A percentile compares a stretch with the other conserved stretches of the same genome.
phyloP scores from a whole-genome alignment of 2,329 filamentous ascomycete genomes.

The Aplosporella prunicola region DNA sequence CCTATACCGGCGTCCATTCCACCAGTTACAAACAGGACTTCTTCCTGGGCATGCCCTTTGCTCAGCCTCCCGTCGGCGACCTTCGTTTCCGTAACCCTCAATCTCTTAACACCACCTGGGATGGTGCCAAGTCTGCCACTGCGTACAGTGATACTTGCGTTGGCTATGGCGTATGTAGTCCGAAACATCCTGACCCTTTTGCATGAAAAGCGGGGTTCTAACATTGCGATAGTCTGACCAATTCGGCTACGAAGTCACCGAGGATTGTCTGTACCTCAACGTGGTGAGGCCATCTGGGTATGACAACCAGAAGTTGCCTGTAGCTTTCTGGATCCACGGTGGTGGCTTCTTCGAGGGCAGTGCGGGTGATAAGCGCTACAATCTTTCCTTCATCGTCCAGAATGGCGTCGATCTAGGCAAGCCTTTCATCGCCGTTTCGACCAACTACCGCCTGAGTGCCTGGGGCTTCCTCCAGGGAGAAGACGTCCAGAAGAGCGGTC shows the following conservation, averaged over 20 bases:
- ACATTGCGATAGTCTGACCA: conserved; percentile 12
- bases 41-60: conserved; percentile 47
- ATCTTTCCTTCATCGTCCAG: conserved; percentile 50
- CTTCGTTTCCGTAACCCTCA: conserved; percentile 46
- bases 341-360: conserved; percentile 39
- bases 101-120: conserved; percentile 37
- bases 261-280: conserved; percentile 56
- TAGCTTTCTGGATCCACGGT: conserved; percentile 53
- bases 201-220: no score
- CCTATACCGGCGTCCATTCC: conserved; percentile 30
- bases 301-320: conserved; percentile 40
- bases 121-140: conserved; percentile 29
- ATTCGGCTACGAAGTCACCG: conserved; percentile 25
- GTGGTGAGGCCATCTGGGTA: conserved; percentile 46
- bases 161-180: conserved; percentile 26
- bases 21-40: conserved; percentile 36
- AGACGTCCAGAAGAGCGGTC: conserved; percentile 43
- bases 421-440: conserved; percentile 27
- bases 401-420: conserved; percentile 30
- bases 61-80: conserved; percentile 43
- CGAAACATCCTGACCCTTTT: no score
- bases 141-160: conserved; percentile 35
- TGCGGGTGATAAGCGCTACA: conserved; percentile 45
- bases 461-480: conserved; percentile 60
- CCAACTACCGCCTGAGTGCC: conserved; percentile 47